A percentile compares a stretch with the other conserved stretches of the same genome.
Evolutionary conservation across 768 basidiomycete genomes (phyloP).

Genomic region (Pulveroboletus sp.): DNA sequence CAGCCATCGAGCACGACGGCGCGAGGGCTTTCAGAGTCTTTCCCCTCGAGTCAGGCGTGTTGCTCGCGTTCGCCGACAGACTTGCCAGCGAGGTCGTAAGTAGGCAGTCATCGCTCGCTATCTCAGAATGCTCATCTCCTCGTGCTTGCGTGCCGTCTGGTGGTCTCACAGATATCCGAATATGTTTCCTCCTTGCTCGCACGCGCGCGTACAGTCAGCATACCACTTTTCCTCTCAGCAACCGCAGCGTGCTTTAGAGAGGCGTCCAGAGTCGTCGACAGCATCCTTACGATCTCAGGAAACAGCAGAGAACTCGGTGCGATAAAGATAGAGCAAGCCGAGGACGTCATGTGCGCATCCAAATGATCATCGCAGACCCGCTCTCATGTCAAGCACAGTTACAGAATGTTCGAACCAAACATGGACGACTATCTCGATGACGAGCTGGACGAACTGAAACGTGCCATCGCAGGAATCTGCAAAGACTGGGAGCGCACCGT

Average conservation of each 20-base stretch:
- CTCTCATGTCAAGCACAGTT: slow-evolving; percentile 44
- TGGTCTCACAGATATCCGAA: slow-evolving; percentile 65
- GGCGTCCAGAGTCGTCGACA: slow-evolving; percentile 81
- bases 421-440: slow-evolving; percentile 99
- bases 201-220: slow-evolving; percentile 70
- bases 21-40: slow-evolving; percentile 81
- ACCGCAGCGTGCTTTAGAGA: slow-evolving; percentile 88
- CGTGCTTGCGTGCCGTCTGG: too few species aligned
- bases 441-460: slow-evolving; percentile 80
- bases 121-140: too few species aligned
- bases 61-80: slow-evolving; percentile 79
- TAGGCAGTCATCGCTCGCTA: slow-evolving; percentile 2
- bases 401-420: slow-evolving; percentile 90
- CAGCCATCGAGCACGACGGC: slow-evolving; percentile 69
- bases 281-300: slow-evolving; percentile 54
- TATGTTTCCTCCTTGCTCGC: slow-evolving; percentile 77
- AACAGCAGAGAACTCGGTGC: slow-evolving; percentile 9
- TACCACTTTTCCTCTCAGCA: slow-evolving; percentile 72
- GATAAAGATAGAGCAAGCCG: slow-evolving; percentile 52
- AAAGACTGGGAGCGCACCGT: slow-evolving; percentile 71
- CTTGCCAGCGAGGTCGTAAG: slow-evolving; percentile 80
- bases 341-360: slow-evolving; percentile 75
- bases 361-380: not conserved
- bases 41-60: slow-evolving; percentile 71
- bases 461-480: slow-evolving; percentile 68